Conservation (phyloP, 1,139 yeast genomes). For the Debaryomyces sp. region DNA sequence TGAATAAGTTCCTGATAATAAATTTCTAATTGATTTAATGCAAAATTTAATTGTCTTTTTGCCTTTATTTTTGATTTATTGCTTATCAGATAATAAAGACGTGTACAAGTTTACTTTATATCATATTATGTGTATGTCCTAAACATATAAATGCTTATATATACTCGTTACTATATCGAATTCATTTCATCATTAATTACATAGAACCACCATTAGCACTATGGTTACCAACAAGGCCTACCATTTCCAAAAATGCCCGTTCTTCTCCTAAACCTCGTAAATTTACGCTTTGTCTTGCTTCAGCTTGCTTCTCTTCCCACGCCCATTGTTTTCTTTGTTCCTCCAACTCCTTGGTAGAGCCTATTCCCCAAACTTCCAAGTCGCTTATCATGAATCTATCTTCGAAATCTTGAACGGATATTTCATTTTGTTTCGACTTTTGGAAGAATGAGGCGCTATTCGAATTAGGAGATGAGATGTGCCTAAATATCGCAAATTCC, state of each 20-base stretch:
- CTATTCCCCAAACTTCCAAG: slow-evolving; percentile 91
- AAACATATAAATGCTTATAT: background rate
- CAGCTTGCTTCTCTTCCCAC: slow-evolving; percentile 89
- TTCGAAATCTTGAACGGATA: slow-evolving; percentile 53
- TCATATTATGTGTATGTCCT: background rate
- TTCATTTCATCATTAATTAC: slow-evolving; percentile 7
- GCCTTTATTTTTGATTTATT: too few relatives aligned
- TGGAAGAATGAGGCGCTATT: slow-evolving; percentile 30
- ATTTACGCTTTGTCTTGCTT: slow-evolving; percentile 73
- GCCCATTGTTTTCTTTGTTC: slow-evolving; percentile 82
- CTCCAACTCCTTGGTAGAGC: slow-evolving; percentile 71
- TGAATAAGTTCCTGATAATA: background rate
- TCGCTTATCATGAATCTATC: slow-evolving; percentile 72
- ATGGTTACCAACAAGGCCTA: slow-evolving; percentile 79
- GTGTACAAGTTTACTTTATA: background rate
- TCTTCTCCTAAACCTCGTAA: slow-evolving; percentile 73
- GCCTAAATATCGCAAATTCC: slow-evolving; percentile 81
- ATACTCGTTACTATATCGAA: background rate
- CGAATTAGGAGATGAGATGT: slow-evolving; percentile 40
- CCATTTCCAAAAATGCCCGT: slow-evolving; percentile 85
- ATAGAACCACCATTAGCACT: slow-evolving; percentile 58
- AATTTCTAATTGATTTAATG: background rate
- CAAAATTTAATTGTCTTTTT: background rate
- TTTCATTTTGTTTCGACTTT: slow-evolving; percentile 23
- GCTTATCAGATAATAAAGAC: background rate